Percentiles rank a stretch among this genome's conserved stretches.
Conservation (phyloP, 2,329 filamentous ascomycete genomes). For the Fusarium virguliforme region DNA sequence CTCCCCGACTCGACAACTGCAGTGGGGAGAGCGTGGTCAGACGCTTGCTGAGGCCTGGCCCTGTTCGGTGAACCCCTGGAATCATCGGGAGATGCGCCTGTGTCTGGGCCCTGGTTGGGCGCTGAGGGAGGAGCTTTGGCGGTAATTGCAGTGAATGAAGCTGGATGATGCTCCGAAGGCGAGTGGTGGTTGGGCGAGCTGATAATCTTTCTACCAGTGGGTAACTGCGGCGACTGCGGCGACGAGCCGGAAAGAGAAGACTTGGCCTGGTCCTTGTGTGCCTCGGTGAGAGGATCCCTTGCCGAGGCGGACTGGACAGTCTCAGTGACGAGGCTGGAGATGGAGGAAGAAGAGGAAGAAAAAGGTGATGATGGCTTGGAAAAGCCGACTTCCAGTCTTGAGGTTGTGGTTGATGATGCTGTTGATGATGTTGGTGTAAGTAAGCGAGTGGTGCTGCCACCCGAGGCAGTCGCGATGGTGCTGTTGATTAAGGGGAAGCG, state of each 20-base stretch:
- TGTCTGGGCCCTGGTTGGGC: neutral
- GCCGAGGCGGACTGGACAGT: neutral
- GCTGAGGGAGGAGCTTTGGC: neutral
- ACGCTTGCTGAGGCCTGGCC: constrained; percentile 24
- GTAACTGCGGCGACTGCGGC: constrained; percentile 3
- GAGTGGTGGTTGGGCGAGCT: constrained; percentile 8
- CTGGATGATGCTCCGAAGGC: neutral
- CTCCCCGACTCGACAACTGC: neutral
- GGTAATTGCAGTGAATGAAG: neutral
- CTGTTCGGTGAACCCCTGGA: constrained; percentile 19
- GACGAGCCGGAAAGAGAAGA: constrained; percentile 5
- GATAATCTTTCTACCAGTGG: neutral
- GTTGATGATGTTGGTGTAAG: neutral
- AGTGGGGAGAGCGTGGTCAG: neutral
- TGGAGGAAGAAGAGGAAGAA: neutral
- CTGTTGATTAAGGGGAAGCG: constrained; percentile 38
- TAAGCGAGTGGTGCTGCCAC: constrained; percentile 35
- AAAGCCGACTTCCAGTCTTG: neutral
- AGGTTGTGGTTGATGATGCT: neutral
- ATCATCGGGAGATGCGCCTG: constrained; percentile 9
- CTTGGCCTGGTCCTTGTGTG: neutral
- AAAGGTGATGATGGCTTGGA: neutral
- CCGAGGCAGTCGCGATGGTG: constrained; percentile 31
- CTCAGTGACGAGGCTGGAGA: constrained; percentile 3
- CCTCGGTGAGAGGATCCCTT: neutral